Percentiles rank a stretch among this genome's conserved stretches.
These are phyloP conservation scores for Dactylellina parvicollis DNA, from an alignment of 2,329 filamentous ascomycete species.

Conservation along the genomic window DNA sequence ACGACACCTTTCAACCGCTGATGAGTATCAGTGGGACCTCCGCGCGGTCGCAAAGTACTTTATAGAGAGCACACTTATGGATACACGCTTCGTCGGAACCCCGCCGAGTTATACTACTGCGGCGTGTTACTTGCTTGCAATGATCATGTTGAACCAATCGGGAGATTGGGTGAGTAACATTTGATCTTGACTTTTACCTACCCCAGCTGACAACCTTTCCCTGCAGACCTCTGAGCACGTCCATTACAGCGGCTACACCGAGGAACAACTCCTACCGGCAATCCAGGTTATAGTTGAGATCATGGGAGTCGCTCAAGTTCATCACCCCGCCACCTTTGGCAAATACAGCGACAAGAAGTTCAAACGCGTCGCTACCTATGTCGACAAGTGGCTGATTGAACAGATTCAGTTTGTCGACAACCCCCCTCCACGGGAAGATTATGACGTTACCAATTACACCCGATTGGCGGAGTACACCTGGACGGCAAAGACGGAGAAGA, in stretches of 20 bases:
- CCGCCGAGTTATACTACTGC: constrained; percentile 91
- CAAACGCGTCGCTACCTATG: constrained; percentile 83
- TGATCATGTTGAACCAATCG: constrained; percentile 87
- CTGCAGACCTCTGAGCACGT: constrained; percentile 80
- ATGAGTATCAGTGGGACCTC: constrained; percentile 96
- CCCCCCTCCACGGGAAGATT: not conserved
- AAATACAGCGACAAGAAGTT: constrained; percentile 91
- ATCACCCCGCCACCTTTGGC: constrained; percentile 87
- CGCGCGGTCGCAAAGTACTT: constrained; percentile 97
- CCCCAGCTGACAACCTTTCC: not conserved
- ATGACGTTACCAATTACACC: not conserved
- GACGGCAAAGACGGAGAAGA: not conserved
- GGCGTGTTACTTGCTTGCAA: constrained; percentile 89
- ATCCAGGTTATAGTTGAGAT: constrained; percentile 85
- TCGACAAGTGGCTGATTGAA: constrained; percentile 74
- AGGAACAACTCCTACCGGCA: constrained; percentile 79
- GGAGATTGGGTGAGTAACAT: constrained; percentile 82
- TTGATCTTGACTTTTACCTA: constrained; percentile 3
- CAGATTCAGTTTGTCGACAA: constrained; percentile 44
- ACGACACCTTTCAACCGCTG: constrained; percentile 94
- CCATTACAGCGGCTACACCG: constrained; percentile 93
- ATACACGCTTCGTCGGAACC: constrained; percentile 92
- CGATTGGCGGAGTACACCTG: not conserved
- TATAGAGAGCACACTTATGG: constrained; percentile 95
- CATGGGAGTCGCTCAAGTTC: constrained; percentile 80